A percentile compares a stretch with the other conserved stretches of the same genome.
Evolutionary conservation across 2,329 filamentous ascomycete species (phyloP).

Genomic region (Thielaviopsis musarum): DNA sequence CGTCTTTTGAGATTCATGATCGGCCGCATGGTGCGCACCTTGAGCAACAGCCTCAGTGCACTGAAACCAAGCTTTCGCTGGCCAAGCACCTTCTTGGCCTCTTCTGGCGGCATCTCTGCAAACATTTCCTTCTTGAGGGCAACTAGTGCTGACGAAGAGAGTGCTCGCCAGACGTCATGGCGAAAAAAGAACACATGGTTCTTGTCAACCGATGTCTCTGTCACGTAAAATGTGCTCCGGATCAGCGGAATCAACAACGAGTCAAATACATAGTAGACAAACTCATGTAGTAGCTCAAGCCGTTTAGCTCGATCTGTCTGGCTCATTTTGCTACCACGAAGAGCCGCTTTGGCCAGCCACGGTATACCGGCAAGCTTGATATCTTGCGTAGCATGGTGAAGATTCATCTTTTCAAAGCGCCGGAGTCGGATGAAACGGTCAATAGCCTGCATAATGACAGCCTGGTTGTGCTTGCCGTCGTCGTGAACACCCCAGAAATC

Average conservation of each 20-base stretch:
- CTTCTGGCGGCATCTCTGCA: conserved; percentile 49
- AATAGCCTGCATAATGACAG: conserved; percentile 46
- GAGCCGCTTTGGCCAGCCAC: conserved; percentile 51
- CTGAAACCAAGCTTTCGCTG: conserved; percentile 57
- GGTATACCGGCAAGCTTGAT: conserved; percentile 44
- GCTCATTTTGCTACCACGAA: conserved; percentile 39
- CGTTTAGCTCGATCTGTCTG: conserved; percentile 60
- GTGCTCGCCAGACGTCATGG: conserved; percentile 72
- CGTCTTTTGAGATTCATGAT: conserved; percentile 74
- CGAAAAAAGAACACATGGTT: conserved; percentile 85
- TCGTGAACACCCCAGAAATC: conserved; percentile 54
- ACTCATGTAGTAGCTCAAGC: conserved; percentile 61
- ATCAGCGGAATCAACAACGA: conserved; percentile 79
- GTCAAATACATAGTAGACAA: conserved; percentile 86
- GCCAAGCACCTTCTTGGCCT: conserved; percentile 40
- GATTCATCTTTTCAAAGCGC: conserved; percentile 61
- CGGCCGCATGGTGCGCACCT: conserved; percentile 56
- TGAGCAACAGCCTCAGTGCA: conserved; percentile 67
- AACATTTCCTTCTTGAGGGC: conserved; percentile 58
- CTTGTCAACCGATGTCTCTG: conserved; percentile 66
- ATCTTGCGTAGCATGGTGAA: conserved; percentile 62
- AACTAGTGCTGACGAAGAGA: conserved; percentile 57
- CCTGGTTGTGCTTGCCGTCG: conserved; percentile 40
- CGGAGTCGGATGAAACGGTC: conserved; percentile 62
- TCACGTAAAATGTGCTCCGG: conserved; percentile 81